Conservation (phyloP, 306 rosid species). For the Malus fusca region DNA sequence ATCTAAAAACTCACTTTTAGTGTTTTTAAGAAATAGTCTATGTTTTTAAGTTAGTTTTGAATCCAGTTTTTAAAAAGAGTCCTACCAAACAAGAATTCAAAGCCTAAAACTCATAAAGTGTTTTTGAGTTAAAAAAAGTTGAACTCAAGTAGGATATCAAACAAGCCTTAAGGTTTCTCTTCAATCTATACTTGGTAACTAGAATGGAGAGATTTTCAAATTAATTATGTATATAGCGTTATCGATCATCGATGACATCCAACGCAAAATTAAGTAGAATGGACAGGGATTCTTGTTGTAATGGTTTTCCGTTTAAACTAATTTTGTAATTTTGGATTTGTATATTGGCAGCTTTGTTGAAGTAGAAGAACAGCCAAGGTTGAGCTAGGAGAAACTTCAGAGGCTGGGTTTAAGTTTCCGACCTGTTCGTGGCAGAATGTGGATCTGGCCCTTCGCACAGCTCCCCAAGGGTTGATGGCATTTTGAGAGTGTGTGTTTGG, state of each 20-base stretch:
- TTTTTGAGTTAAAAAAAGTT: too few species aligned
- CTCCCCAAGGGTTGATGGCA: too few species aligned
- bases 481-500: too few species aligned
- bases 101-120: too few species aligned
- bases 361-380: neutral
- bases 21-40: too few species aligned
- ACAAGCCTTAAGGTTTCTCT: slow-evolving; percentile 9
- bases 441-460: too few species aligned
- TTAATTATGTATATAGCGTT: neutral
- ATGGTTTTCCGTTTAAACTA: neutral
- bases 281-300: neutral
- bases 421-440: neutral
- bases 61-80: too few species aligned
- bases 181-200: too few species aligned
- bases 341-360: neutral
- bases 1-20: too few species aligned
- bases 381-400: slow-evolving; percentile 46
- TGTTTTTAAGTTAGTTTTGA: too few species aligned
- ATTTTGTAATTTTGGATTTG: neutral
- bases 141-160: slow-evolving; percentile 17
- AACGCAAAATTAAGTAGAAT: too few species aligned
- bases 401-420: slow-evolving; percentile 48
- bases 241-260: neutral
- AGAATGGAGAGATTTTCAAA: neutral
- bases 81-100: too few species aligned